phyloP scores from a whole-genome alignment of 768 basidiomycete species.

The Kwoniella sp. region DNA sequence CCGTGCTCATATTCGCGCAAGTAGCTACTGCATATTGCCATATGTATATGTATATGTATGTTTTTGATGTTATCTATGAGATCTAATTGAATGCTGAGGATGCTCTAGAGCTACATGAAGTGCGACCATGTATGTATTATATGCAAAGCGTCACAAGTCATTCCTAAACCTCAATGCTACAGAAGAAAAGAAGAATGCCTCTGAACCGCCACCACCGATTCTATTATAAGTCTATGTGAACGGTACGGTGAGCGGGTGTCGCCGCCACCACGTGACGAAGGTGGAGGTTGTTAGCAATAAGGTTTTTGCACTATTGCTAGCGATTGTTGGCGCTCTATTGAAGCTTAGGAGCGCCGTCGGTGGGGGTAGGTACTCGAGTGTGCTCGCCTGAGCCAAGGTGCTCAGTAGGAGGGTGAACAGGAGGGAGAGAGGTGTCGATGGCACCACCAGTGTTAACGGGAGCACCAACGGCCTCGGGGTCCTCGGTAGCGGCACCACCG shows the following conservation, averaged over 20 bases:
- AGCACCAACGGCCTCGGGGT: constrained; percentile 33
- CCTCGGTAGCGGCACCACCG: constrained; percentile 43
- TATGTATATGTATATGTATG: neutral
- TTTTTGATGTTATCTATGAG: neutral
- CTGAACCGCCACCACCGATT: no score
- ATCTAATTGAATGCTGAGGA: neutral
- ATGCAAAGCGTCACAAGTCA: neutral
- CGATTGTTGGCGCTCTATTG: constrained; percentile 3
- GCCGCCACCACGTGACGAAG: no score
- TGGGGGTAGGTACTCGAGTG: constrained; percentile 24
- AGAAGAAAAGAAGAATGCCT: no score
- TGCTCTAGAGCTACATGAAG: constrained; percentile 16
- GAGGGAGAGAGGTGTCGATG: constrained; percentile 49
- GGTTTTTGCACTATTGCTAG: no score
- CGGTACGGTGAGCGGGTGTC: no score
- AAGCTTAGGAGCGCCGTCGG: neutral
- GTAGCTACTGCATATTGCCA: neutral
- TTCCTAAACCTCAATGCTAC: neutral
- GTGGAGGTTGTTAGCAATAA: no score
- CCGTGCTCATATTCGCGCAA: no score
- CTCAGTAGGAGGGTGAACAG: constrained; percentile 30
- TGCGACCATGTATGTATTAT: neutral
- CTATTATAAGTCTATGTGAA: constrained; percentile 1
- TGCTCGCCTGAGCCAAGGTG: constrained; percentile 9
- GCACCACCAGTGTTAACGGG: constrained; percentile 26